Evolutionary conservation across 2,329 filamentous ascomycete genomes (phyloP).

Genomic region (Botrytis fabae): DNA sequence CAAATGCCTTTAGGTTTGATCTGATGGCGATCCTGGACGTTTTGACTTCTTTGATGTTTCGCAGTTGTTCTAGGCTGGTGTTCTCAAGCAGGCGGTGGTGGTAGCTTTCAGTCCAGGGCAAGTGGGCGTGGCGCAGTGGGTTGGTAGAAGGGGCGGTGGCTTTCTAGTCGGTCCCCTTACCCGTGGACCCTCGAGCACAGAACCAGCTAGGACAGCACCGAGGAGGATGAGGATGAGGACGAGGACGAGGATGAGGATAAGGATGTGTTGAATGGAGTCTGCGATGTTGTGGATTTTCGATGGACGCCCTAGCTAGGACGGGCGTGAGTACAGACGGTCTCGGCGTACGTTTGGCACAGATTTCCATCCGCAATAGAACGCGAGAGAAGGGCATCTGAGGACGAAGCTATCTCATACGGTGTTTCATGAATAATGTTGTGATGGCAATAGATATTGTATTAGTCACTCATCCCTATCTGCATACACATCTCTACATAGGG

Average conservation of each 20-base stretch:
- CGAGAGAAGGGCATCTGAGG: neutral
- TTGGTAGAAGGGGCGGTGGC: neutral
- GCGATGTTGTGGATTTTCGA: neutral
- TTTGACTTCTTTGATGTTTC: slow-evolving; percentile 22
- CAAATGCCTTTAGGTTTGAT: slow-evolving; percentile 11
- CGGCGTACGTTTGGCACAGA: neutral
- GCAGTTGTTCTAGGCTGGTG: slow-evolving; percentile 23
- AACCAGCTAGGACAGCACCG: neutral
- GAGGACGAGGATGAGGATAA: neutral
- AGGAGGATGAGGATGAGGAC: too few species aligned
- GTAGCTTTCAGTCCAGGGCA: neutral
- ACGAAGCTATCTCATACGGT: neutral
- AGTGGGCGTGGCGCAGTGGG: neutral
- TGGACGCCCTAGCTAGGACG: neutral
- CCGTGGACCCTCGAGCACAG: neutral
- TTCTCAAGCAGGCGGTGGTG: neutral
- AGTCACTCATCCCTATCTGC: too few species aligned
- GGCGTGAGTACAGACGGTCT: neutral
- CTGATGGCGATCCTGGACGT: slow-evolving; percentile 8
- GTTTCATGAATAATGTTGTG: neutral
- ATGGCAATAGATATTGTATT: neutral
- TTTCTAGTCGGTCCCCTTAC: neutral
- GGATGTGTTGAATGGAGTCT: neutral
- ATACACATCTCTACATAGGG: neutral
- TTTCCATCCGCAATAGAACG: neutral